Conservation (phyloP, 441 rosid species). For the Arabidopsis lyrata region DNA sequence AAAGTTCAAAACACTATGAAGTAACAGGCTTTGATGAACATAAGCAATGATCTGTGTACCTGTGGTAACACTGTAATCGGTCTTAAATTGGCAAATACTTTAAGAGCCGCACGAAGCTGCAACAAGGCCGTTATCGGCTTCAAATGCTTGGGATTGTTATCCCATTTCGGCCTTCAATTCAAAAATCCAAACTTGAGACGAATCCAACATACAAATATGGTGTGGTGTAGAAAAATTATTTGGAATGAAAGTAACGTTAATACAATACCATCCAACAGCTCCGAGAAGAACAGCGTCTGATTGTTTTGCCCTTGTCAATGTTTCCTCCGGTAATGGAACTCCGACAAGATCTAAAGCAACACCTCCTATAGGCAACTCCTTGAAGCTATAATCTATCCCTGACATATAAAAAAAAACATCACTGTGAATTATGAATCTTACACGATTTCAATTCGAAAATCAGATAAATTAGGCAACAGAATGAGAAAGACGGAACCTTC, state of each 20-base stretch:
- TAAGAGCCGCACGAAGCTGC: conserved; percentile 66
- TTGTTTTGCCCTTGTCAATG: conserved; percentile 64
- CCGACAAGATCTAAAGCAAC: conserved; percentile 80
- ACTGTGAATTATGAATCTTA: neutral
- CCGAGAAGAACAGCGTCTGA: conserved; percentile 86
- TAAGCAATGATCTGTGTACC: conserved; percentile 43
- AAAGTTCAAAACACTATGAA: neutral
- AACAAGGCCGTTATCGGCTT: conserved; percentile 25
- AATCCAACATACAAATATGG: neutral
- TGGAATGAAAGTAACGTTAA: neutral
- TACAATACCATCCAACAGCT: conserved; percentile 79
- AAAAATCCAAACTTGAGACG: neutral
- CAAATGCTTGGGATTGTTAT: conserved; percentile 25
- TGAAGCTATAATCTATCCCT: conserved; percentile 76
- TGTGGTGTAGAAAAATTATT: neutral
- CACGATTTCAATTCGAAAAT: neutral
- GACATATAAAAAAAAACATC: neutral
- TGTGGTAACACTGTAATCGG: conserved; percentile 85
- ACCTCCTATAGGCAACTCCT: conserved; percentile 84
- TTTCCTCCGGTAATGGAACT: conserved; percentile 80
- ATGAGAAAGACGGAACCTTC: conserved; percentile 57
- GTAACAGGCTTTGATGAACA: neutral
- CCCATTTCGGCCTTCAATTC: conserved; percentile 35
- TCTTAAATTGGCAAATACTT: conserved; percentile 85
- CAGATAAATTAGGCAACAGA: neutral